Evolutionary conservation across 2,329 filamentous ascomycete species (phyloP).

Genomic region (Fusarium odoratissimum): DNA sequence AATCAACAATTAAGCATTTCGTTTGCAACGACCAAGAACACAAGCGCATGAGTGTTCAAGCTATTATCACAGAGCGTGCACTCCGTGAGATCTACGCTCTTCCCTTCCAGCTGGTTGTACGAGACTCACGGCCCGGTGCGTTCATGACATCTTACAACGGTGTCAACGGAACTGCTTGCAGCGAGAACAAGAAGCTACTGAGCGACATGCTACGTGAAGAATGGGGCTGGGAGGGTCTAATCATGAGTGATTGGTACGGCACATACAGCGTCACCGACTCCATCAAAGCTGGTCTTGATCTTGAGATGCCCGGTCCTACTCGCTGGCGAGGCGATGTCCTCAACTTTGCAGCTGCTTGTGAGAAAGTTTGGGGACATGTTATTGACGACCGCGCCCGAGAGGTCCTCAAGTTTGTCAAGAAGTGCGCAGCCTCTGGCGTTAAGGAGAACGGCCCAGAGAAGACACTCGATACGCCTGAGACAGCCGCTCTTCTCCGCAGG

Average conservation of each 20-base stretch:
- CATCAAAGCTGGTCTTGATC: conserved; percentile 63
- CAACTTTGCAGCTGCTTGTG: conserved; percentile 64
- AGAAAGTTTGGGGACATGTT: conserved; percentile 66
- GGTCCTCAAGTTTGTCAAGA: conserved; percentile 70
- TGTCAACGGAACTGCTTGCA: conserved; percentile 67
- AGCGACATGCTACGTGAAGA: conserved; percentile 64
- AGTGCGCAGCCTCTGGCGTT: conserved; percentile 63
- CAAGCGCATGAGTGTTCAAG: conserved; percentile 66
- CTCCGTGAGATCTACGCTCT: conserved; percentile 69
- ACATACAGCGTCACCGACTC: conserved; percentile 66
- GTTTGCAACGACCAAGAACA: conserved; percentile 72
- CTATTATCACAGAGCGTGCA: conserved; percentile 65
- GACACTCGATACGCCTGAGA: conserved; percentile 69
- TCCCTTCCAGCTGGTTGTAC: conserved; percentile 67
- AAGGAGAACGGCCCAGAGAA: conserved; percentile 66
- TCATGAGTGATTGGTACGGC: conserved; percentile 72
- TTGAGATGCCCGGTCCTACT: conserved; percentile 70
- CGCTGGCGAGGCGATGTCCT: conserved; percentile 63
- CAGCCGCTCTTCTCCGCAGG: conserved; percentile 71
- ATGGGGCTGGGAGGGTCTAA: conserved; percentile 67
- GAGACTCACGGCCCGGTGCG: conserved; percentile 62
- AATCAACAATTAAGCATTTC: conserved; percentile 70
- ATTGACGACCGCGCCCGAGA: conserved; percentile 69
- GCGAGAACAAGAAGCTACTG: conserved; percentile 63
- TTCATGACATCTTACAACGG: conserved; percentile 72